phyloP scores from a whole-genome alignment of 208 protist genomes.

The Trypanosoma congolense region DNA sequence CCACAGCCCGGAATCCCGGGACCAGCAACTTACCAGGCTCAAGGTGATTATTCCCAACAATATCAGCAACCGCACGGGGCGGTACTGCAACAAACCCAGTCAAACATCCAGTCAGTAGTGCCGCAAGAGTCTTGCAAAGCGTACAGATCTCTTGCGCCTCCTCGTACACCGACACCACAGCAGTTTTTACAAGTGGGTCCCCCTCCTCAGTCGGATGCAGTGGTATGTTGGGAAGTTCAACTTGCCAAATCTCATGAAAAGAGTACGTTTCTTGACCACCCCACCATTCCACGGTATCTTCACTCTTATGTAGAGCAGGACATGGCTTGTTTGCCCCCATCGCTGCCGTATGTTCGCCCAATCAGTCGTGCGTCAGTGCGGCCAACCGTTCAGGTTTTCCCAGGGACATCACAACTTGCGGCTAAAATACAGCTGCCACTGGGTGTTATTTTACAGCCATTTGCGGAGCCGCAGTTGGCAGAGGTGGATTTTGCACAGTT shows the following conservation, averaged over 20 bases:
- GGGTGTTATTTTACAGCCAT: constrained; percentile 71
- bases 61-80: too few species aligned
- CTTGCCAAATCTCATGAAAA: constrained; percentile 31
- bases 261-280: constrained; percentile 54
- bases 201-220: constrained; percentile 7
- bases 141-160: constrained; percentile 19
- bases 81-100: background rate
- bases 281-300: constrained; percentile 65
- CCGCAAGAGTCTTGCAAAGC: background rate
- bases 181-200: constrained; percentile 1
- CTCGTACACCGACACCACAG: constrained; percentile 15
- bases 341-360: constrained; percentile 44
- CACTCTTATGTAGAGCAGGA: constrained; percentile 58
- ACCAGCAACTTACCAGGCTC: constrained; percentile 7
- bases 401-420: constrained; percentile 44
- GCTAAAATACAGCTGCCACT: constrained; percentile 64
- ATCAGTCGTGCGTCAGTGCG: constrained; percentile 45
- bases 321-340: constrained; percentile 25
- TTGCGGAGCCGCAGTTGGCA: constrained; percentile 49
- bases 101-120: background rate
- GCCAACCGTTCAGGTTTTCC: constrained; percentile 60
- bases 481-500: constrained; percentile 65
- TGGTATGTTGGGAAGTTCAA: constrained; percentile 20
- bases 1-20: background rate
- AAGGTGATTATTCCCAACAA: background rate